Evolutionary conservation across 2,329 filamentous ascomycete species (phyloP), one percentile per base, ranked within the genome.

Genomic region (Colletotrichum gigasporum): DNA sequence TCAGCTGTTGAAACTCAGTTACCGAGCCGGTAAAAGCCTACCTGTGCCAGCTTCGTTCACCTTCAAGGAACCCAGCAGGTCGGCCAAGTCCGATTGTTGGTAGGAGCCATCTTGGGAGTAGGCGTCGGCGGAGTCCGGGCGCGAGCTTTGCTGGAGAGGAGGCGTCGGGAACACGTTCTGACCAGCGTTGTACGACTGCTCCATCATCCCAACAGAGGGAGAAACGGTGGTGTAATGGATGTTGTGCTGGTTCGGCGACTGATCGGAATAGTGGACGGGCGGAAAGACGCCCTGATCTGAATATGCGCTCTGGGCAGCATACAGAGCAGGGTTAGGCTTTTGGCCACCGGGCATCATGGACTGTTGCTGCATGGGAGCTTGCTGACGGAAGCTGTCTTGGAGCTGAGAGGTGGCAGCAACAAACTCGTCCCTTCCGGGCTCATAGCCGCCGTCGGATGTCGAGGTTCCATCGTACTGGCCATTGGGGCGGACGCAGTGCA

Each of bases 401-500:
- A 78, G 76, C 61, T 77, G 78, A 26, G 79, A 71, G n/a, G 66
- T 45, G 4, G 56, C 50, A 4, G 76, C 69, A 37, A 80, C 78
- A 67, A 79, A 84, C n/a, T 68, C 64, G 39, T 45, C 44, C 58
- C 51, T 32, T 14, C 24, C 34, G 16, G 63, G 39, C 67, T 90
- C 87, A 70, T 85, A 89, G 4, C 75, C 73, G 37, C 77, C 75
- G 18, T 82, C 80, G 34, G 26, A n/a, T n/a, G n/a, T 12, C 7
- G 73, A 71, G 14, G 78, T 84, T 54, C 89, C 88, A 71, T 94
- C 91, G 71, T 91, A 91, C 66, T 88, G 89, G 63, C 94, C 90
- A 60, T 93, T 94, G 4, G 95, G 96, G 45, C 94, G 93, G 24
- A 97, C 90, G 76, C 96, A 98, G 72, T 96, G 92, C 64, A 97